phyloP scores from a whole-genome alignment of 345 rosid species.

The Pugionium dolabratum region DNA sequence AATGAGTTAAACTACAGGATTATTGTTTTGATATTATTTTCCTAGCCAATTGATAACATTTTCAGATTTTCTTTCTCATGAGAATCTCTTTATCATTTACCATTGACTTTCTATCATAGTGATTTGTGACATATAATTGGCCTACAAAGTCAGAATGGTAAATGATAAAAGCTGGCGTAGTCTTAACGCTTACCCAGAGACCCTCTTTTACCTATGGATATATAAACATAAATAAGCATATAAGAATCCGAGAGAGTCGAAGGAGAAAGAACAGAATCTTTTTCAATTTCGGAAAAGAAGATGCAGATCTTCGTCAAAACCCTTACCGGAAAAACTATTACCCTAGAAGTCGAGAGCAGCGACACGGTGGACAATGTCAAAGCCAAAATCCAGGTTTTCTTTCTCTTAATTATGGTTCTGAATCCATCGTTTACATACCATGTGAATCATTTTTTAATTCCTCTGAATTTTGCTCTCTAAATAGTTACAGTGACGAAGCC shows the following conservation, averaged over 20 bases:
- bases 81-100: no score
- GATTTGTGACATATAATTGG: background rate
- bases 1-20: no score
- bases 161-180: slow-evolving; percentile 32
- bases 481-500: background rate
- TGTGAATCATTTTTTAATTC: background rate
- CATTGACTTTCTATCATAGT: no score
- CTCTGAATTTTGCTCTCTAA: background rate
- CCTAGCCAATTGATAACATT: no score
- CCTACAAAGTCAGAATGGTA: background rate
- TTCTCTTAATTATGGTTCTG: background rate
- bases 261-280: background rate
- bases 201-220: background rate
- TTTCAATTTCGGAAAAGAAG: background rate
- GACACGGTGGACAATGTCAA: slow-evolving; percentile 62
- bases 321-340: slow-evolving; percentile 58
- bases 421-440: background rate
- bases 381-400: slow-evolving; percentile 55
- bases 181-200: slow-evolving; percentile 27
- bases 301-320: slow-evolving; percentile 72
- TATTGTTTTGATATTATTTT: no score
- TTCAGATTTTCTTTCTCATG: background rate
- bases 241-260: slow-evolving; percentile 3
- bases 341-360: slow-evolving; percentile 62
- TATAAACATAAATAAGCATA: background rate